Evolutionary conservation across 495 filamentous ascomycete genomes (phyloP).

Genomic region (Annulohypoxylon nitens): DNA sequence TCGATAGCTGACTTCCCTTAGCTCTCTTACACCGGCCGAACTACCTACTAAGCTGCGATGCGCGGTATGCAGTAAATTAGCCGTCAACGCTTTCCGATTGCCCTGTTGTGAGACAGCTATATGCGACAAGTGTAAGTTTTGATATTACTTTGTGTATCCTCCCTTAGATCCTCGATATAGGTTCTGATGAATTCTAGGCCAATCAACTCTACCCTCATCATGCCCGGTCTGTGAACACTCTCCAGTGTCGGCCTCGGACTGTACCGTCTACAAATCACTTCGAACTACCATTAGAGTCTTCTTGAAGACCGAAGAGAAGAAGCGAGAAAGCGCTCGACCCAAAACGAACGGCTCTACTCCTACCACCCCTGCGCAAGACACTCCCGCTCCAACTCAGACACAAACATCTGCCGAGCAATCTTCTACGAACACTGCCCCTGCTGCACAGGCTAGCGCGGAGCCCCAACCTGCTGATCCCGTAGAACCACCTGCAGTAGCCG

Average conservation of each 20-base stretch:
- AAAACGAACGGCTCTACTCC: constrained; percentile 64
- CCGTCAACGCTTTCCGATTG: constrained; percentile 88
- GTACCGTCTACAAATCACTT: constrained; percentile 87
- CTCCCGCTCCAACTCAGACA: constrained; percentile 45
- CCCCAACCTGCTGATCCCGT: constrained; percentile 22
- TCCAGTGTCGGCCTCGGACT: constrained; percentile 85
- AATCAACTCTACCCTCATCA: constrained; percentile 77
- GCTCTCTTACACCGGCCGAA: constrained; percentile 83
- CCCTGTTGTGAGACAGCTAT: constrained; percentile 97
- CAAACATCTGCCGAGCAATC: constrained; percentile 39
- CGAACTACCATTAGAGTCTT: constrained; percentile 91
- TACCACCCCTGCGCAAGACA: constrained; percentile 58
- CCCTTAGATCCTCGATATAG: not conserved
- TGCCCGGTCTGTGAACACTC: constrained; percentile 95
- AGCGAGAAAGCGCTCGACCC: constrained; percentile 71
- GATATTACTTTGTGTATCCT: constrained; percentile 5
- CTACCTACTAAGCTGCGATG: constrained; percentile 96
- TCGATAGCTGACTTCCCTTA: constrained; percentile 51
- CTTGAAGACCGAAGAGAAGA: constrained; percentile 88
- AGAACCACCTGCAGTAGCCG: constrained; percentile 8
- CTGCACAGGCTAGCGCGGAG: constrained; percentile 27
- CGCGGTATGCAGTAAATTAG: constrained; percentile 90
- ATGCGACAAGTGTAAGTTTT: constrained; percentile 84
- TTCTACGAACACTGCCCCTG: constrained; percentile 27
- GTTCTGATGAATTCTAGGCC: constrained; percentile 69